Evolutionary conservation across 371 early-diverging fungal genomes (phyloP), one percentile per base, ranked within the genome.

Genomic region (Mortierella sp.): DNA sequence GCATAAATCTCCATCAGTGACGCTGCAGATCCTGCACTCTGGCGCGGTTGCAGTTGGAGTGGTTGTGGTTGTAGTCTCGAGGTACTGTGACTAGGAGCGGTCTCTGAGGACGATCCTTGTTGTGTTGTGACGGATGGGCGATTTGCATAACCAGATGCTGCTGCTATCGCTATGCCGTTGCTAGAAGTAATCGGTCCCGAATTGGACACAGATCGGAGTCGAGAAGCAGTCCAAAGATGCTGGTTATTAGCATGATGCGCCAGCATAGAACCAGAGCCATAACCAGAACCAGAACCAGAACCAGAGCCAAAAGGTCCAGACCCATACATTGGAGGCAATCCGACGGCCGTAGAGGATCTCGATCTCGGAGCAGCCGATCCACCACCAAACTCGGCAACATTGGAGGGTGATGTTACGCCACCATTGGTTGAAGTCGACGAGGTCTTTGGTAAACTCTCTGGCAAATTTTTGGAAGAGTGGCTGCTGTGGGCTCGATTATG

Each of bases 1-100:
- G 71, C 67, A 71, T 58, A 71, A 9, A 76, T 76, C 13, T 76
- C 76, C 71, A 66, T 66, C 14, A 76, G 34, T 14, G 76, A 66
- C 22, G 52, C 53, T 14, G 67, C 34, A 19, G 61, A 41, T 34
- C 50, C 40, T 48, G 64, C 26, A 14, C 66, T 40, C 45, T 45
- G 44, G 14, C 44, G 66, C 19, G 44, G 66, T 26, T 66, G 66
- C 13, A 29, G 45, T 2, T 44, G 45, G 4, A 44, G 39, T 13
- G 29, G 26, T 31, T 44, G 70, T 22, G 41, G 37, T n/a, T 70
- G 70, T 29, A 44, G 41, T n/a, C n/a, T n/a, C n/a, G n/a, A n/a
- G n/a, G n/a, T n/a, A n/a, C n/a, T n/a, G n/a, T 55, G 70, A 43
- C 29, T 52, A 11, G 24, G 24, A 31, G 63, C 29, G 34, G 26